A percentile compares a stretch with the other conserved stretches of the same genome.
phyloP scores from a whole-genome alignment of 257 asterid genomes.

The Nicotiana tabacum region DNA sequence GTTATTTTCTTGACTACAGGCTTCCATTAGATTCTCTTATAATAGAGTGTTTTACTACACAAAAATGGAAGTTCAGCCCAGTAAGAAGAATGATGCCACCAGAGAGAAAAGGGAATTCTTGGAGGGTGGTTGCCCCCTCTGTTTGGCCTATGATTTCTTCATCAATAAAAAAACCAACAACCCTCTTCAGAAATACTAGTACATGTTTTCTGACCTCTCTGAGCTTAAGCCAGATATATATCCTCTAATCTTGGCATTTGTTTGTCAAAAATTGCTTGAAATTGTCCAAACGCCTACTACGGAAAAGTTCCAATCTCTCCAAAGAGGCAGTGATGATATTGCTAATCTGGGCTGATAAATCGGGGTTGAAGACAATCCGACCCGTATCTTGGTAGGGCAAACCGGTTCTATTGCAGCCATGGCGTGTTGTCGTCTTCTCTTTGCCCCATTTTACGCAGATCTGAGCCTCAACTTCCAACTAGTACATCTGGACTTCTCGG shows the following conservation, averaged over 20 bases:
- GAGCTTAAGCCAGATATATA: background rate
- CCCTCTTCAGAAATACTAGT: background rate
- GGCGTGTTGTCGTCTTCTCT: background rate
- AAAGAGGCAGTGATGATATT: background rate
- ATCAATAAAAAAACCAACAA: background rate
- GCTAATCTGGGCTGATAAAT: background rate
- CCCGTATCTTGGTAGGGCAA: constrained; percentile 3
- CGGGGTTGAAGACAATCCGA: background rate
- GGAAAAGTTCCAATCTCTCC: background rate
- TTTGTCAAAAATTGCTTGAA: too few relatives aligned
- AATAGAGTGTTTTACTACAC: background rate
- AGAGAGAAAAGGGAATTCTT: background rate
- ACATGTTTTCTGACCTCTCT: background rate
- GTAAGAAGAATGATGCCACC: background rate
- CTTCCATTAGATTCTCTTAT: background rate
- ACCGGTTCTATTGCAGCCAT: background rate
- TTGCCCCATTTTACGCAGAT: background rate
- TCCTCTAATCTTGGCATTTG: background rate
- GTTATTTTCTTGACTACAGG: background rate
- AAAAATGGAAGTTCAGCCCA: background rate
- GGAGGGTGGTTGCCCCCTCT: background rate
- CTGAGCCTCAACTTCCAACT: background rate
- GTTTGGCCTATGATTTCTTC: background rate
- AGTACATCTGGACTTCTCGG: background rate
- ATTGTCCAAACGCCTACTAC: too few relatives aligned